Conservation (phyloP, 768 basidiomycete species). For the Pleurotus tuber-regium region DNA sequence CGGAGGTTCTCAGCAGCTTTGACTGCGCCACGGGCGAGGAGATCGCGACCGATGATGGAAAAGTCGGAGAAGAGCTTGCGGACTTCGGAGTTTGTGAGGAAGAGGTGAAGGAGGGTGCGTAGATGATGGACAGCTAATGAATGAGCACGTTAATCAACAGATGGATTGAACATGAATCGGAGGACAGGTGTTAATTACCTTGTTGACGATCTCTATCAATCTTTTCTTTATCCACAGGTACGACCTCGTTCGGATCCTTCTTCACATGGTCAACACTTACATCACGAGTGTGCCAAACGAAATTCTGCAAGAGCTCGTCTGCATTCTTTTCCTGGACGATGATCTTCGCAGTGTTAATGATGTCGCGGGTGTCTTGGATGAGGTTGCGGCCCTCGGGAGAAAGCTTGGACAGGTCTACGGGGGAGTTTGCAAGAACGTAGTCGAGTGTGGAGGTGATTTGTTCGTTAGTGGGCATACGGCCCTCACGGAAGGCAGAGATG, state of each 20-base stretch:
- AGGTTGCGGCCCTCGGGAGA: slow-evolving; percentile 77
- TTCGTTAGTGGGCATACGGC: slow-evolving; percentile 73
- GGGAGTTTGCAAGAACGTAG: slow-evolving; percentile 59
- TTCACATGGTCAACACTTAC: slow-evolving; percentile 36
- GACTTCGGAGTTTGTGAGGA: slow-evolving; percentile 91
- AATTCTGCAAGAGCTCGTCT: slow-evolving; percentile 91
- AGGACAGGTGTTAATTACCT: slow-evolving; percentile 37
- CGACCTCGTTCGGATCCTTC: slow-evolving; percentile 20
- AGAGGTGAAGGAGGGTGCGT: slow-evolving; percentile 80
- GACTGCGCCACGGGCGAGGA: slow-evolving; percentile 70
- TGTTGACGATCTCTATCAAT: slow-evolving; percentile 55
- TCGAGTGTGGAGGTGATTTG: slow-evolving; percentile 75
- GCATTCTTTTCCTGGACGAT: slow-evolving; percentile 84
- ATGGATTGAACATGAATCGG: slow-evolving; percentile 5
- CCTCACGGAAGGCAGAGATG: slow-evolving; percentile 76
- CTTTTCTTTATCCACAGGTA: slow-evolving; percentile 54
- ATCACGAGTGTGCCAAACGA: slow-evolving; percentile 76
- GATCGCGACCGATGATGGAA: slow-evolving; percentile 74
- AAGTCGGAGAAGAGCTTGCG: slow-evolving; percentile 86
- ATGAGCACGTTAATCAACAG: no score
- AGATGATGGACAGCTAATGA: slow-evolving; percentile 84
- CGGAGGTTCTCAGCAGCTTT: slow-evolving; percentile 70
- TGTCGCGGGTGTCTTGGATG: slow-evolving; percentile 72
- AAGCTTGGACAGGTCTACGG: slow-evolving; percentile 62
- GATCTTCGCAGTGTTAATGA: slow-evolving; percentile 69